These are phyloP conservation scores for Dothidotthia symphoricarpi DNA, from an alignment of 2,329 filamentous ascomycete species.

Conservation along the genomic window DNA sequence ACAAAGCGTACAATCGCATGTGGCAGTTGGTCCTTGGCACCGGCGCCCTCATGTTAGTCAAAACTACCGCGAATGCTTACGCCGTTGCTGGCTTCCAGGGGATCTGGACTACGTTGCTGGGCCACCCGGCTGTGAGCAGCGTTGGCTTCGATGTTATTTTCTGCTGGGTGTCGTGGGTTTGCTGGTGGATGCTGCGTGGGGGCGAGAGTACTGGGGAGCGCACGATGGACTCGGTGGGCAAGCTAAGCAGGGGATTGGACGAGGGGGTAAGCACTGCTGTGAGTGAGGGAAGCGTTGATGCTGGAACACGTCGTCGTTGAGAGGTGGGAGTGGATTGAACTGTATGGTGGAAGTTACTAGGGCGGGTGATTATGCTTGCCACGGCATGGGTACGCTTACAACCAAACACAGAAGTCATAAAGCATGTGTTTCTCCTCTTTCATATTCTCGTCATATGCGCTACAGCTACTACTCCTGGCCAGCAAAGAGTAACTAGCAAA, in stretches of 20 bases:
- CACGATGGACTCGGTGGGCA: background rate
- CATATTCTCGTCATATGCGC: no score
- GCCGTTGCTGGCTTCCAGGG: conserved; percentile 19
- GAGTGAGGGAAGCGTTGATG: conserved; percentile 7
- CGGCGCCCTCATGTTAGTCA: conserved; percentile 12
- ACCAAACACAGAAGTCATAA: no score
- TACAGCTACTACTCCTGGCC: no score
- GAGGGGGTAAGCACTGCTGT: conserved; percentile 7
- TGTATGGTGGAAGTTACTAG: background rate
- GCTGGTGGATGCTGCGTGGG: conserved; percentile 28
- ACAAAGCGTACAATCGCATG: conserved; percentile 25
- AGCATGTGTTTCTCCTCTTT: no score
- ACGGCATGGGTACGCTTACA: no score
- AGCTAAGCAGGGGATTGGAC: conserved; percentile 1
- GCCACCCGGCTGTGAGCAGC: conserved; percentile 38
- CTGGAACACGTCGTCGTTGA: conserved; percentile 18
- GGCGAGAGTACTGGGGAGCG: conserved; percentile 1
- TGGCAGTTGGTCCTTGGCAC: conserved; percentile 22
- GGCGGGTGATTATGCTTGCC: no score
- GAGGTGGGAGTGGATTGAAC: no score
- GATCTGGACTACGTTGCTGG: conserved; percentile 25
- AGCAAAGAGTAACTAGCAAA: no score
- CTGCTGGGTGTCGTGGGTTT: conserved; percentile 39
- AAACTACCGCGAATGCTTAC: conserved; percentile 14
- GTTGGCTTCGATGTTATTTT: conserved; percentile 39